Conservation (phyloP, 257 asterid genomes). For the Solanum acaule region DNA sequence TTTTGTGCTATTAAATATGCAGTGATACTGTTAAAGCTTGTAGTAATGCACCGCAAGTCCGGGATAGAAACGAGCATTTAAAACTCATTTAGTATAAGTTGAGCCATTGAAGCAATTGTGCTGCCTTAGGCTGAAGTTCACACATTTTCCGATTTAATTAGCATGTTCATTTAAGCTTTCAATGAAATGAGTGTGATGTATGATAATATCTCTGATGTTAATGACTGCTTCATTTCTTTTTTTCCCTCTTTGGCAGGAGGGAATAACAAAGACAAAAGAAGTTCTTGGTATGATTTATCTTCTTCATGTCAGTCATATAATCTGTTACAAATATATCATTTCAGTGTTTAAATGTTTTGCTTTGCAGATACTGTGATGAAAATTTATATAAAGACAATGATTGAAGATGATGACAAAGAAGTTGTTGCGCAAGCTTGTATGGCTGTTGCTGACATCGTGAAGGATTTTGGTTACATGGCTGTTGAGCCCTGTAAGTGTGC, state of each 20-base stretch:
- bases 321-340: not conserved
- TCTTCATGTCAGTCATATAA: not conserved
- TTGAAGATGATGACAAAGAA: constrained; percentile 93
- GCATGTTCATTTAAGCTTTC: not conserved
- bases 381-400: constrained; percentile 75
- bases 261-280: constrained; percentile 60
- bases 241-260: constrained; percentile 48
- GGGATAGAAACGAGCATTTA: not conserved
- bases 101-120: not conserved
- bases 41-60: not conserved
- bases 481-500: constrained; percentile 80
- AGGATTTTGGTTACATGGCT: constrained; percentile 74
- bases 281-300: constrained; percentile 57
- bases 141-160: not conserved
- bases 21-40: not conserved
- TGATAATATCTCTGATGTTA: not conserved
- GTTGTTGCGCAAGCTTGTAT: constrained; percentile 97
- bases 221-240: not conserved
- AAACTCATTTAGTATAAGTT: not conserved
- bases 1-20: not conserved
- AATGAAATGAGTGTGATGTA: not conserved
- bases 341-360: not conserved
- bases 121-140: not conserved
- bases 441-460: constrained; percentile 71
- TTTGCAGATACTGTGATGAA: constrained; percentile 68